These are phyloP conservation scores for Rhodotorula diobovata DNA, from an alignment of 768 basidiomycete genomes.

Conservation along the genomic window DNA sequence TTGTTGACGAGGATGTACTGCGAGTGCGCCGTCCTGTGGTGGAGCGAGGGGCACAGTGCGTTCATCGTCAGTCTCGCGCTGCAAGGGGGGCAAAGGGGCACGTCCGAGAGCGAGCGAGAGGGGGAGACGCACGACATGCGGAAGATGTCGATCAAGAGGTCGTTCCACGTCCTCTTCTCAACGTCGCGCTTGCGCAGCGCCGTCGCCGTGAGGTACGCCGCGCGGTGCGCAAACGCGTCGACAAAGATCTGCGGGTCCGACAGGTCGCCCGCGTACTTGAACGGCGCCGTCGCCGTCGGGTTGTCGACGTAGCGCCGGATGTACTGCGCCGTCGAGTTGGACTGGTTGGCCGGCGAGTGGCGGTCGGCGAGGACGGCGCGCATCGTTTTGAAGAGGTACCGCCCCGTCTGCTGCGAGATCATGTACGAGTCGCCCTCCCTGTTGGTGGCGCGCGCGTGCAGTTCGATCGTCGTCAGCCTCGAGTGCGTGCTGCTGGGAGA, in stretches of 20 bases:
- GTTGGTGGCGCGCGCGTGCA: not conserved
- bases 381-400: conserved; percentile 41
- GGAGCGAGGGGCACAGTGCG: not conserved
- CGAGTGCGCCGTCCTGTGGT: conserved; percentile 40
- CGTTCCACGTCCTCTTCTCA: conserved; percentile 40
- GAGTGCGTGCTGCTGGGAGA: not conserved
- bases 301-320: conserved; percentile 33
- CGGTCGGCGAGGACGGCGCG: conserved; percentile 25
- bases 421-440: conserved; percentile 15
- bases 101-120: conserved; percentile 3
- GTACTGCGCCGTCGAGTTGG: conserved; percentile 39
- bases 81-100: not conserved
- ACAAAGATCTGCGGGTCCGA: conserved; percentile 35
- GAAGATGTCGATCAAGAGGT: conserved; percentile 36
- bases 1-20: conserved; percentile 44
- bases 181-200: conserved; percentile 41
- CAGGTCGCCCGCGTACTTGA: conserved; percentile 41
- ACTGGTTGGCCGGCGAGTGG: conserved; percentile 19
- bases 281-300: conserved; percentile 31
- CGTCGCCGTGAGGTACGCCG: conserved; percentile 39
- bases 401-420: conserved; percentile 40
- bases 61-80: not conserved
- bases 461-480: not conserved
- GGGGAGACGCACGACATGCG: conserved; percentile 34
- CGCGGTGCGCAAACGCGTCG: conserved; percentile 43